Base-by-base conservation (phyloP, 768 basidiomycete species). In the Mycena sanguinolenta region DNA sequence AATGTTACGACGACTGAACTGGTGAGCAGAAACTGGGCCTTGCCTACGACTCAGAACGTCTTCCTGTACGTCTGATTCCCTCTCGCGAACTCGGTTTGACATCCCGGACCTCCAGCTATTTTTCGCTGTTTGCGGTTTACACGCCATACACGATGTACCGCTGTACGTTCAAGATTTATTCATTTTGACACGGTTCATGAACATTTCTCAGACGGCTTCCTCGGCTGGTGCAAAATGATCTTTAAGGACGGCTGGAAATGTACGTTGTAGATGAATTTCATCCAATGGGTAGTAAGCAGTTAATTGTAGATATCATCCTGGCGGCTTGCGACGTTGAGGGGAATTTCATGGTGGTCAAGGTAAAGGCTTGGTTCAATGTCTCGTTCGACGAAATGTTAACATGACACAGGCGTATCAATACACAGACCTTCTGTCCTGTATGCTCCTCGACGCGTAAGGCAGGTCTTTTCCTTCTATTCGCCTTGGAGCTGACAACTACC, bases 71-170 rank as follows among this genome's bases (percentile, higher is more conserved):
- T 86, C 23, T 34, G 10, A 34, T 58, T 42, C 19, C 21, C 55
- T 16, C 23, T 4, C 19, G 16, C 58, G 55, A 50, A 39, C 23
- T 59, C 19, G 44, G 34, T 36, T 14, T 21, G 34, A 19, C 5
- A 13, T 28, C 55, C 38, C 16, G 50, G 39, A n/a, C 25, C 42
- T 44, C 10, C 46, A 95, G 95, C 73, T 96, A 96, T 81, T 91
- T 95, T 75, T 86, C 93, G 6, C 76, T 96, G 27, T 93, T 92
- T 78, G 54, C 86, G 30, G 80, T 90, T 63, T 96, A 95, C 77
- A 95, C 95, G 27, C 95, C 95, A 0, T 96, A 95, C 83, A 96
- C 95, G 42, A 93, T 96, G 38, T 95, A 95, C 78, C 85, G 90
- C 82, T 96, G 94, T 95, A 73, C 63, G 92, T 77, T 4, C 14